Conservation (phyloP, 179 eudicot species). For the Corrigiola litoralis region DNA sequence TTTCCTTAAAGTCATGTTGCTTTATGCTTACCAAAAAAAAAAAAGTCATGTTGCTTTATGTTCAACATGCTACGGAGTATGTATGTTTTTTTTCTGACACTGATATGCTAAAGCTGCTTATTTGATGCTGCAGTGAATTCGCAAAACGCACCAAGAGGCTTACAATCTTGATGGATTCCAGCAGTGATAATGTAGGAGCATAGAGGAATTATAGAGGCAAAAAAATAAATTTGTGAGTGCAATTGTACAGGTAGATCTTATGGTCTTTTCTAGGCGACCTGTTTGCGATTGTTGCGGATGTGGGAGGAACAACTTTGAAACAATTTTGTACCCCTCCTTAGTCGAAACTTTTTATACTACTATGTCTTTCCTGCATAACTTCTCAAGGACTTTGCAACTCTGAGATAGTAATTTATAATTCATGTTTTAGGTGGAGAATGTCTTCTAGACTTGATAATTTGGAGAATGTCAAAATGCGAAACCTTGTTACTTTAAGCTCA, state of each 20-base stretch:
- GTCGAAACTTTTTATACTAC: conserved; percentile 12
- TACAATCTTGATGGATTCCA: conserved; percentile 53
- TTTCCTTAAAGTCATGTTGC: neutral
- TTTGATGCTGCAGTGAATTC: conserved; percentile 49
- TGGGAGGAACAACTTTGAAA: conserved; percentile 18
- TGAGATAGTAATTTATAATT: neutral
- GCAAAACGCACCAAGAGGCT: conserved; percentile 51
- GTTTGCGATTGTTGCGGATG: conserved; percentile 19
- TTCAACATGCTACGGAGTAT: too few relatives aligned
- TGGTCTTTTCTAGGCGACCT: conserved; percentile 22
- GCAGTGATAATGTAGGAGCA: conserved; percentile 46
- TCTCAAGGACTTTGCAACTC: neutral
- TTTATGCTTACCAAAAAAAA: too few relatives aligned
- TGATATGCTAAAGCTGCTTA: neutral
- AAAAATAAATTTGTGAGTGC: conserved; percentile 23
- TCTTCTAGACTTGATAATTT: neutral
- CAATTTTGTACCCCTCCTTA: conserved; percentile 15
- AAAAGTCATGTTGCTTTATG: too few relatives aligned
- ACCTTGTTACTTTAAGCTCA: neutral
- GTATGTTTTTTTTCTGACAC: too few relatives aligned
- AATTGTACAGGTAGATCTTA: conserved; percentile 49
- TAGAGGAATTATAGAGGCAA: conserved; percentile 23
- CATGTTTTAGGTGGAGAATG: neutral
- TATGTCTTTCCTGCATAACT: neutral
- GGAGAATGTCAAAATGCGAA: neutral